Base-by-base conservation (phyloP, 2,329 filamentous ascomycete species). In the Allantophomopsis cytisporea region DNA sequence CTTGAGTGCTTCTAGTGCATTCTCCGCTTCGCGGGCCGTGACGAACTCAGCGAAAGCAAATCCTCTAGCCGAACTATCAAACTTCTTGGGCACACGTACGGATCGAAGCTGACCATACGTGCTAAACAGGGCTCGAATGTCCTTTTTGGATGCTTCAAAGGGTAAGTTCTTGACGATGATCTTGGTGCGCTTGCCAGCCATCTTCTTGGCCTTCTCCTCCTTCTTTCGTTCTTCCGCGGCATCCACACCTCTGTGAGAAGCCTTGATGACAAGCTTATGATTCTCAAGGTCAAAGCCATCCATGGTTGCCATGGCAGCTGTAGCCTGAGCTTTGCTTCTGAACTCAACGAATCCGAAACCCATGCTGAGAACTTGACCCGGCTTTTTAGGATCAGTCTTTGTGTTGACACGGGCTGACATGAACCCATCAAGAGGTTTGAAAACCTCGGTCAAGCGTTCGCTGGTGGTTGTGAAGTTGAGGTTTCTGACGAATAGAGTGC, bases 41-140 rank as follows among this genome's bases (percentile, higher is more conserved):
- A 87, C 79, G 61, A 96, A 98, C 56, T 96, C 88, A 36, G 87
- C 89, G 68, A 98, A 98, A 40, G 87, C 91, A 62, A 95, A 98
- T 42, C 91, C 91, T 61, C 89, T 82, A 53, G 88, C 79, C 39
- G 78, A 77, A 50, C 80, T 77, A 64, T 94, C 86, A 60, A 94
- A 89, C 62, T 95, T 96, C 66, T 94, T 88, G 39, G 91, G 91
- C 54, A 98, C 76, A 46, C 91, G 83, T 44, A 98, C 85, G 39
- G 87, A 89, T 54, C 86, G 82, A 46, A 98, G 75, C 58, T 94
- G 82, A 35, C 91, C 93, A 61, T 95, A 96, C 30, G 85, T 79
- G 45, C 83, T 78, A 57, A 96, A 88, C 33, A 96, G 69, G 39
- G 81, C 69, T 46, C 85, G 76, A 42, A 98, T 72, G 57, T 98